Evolutionary conservation across 352 stramenopile species (phyloP).

Genomic region (Globisporangium abappressorium): DNA sequence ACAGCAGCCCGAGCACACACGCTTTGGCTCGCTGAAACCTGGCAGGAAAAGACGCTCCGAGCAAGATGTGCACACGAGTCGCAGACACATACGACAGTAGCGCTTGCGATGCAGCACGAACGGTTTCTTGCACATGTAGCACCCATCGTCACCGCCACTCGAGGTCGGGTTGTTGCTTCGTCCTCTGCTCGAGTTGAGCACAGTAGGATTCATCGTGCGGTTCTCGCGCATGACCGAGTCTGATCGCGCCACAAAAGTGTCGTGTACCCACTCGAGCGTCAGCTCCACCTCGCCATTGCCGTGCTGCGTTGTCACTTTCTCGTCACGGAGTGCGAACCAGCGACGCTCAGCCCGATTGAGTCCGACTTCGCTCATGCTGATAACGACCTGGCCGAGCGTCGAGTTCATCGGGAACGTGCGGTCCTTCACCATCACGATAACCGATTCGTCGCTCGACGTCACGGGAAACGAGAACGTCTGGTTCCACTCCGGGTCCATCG

Average conservation of each 20-base stretch:
- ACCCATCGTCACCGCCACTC: slow-evolving; percentile 45
- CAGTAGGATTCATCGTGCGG: slow-evolving; percentile 26
- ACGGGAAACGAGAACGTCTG: slow-evolving; percentile 88
- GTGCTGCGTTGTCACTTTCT: slow-evolving; percentile 53
- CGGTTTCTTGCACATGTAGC: slow-evolving; percentile 80
- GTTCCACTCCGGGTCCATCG: slow-evolving; percentile 89
- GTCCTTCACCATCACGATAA: slow-evolving; percentile 76
- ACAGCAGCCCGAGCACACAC: slow-evolving; percentile 81
- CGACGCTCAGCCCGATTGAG: slow-evolving; percentile 74
- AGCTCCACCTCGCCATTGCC: slow-evolving; percentile 86
- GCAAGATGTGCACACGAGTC: slow-evolving; percentile 80
- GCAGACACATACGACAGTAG: slow-evolving; percentile 86
- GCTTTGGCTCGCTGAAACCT: slow-evolving; percentile 85
- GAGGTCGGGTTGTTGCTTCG: slow-evolving; percentile 14
- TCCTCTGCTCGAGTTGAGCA: slow-evolving; percentile 18
- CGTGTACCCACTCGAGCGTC: slow-evolving; percentile 88
- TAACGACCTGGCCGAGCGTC: slow-evolving; percentile 67
- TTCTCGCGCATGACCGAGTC: slow-evolving; percentile 83
- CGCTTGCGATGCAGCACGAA: slow-evolving; percentile 78
- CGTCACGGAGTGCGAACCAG: slow-evolving; percentile 79
- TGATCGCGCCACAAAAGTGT: slow-evolving; percentile 85
- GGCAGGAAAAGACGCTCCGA: slow-evolving; percentile 84
- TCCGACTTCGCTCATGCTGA: slow-evolving; percentile 79
- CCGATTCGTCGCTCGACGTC: slow-evolving; percentile 62
- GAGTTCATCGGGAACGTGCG: slow-evolving; percentile 70